Evolutionary conservation across 2,329 filamentous ascomycete species (phyloP).

Genomic region (Beauveria asiatica): DNA sequence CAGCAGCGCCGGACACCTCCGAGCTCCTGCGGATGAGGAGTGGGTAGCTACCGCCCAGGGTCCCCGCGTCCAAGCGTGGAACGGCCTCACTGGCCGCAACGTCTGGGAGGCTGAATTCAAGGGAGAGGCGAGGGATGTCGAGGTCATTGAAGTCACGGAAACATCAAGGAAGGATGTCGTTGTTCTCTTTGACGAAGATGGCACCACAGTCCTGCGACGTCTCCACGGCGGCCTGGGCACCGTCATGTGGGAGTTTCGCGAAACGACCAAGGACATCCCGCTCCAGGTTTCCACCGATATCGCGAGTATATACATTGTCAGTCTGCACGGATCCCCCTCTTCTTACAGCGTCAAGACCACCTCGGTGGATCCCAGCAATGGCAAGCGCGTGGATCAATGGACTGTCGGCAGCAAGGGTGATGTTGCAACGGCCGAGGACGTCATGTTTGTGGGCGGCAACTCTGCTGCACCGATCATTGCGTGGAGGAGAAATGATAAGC

Average conservation of each 20-base stretch:
- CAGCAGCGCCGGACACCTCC: slow-evolving; percentile 44
- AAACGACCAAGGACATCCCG: slow-evolving; percentile 59
- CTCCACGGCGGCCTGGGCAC: slow-evolving; percentile 65
- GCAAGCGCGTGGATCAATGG: slow-evolving; percentile 63
- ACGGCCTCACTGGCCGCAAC: slow-evolving; percentile 70
- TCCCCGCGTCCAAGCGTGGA: slow-evolving; percentile 68
- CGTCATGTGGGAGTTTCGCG: slow-evolving; percentile 70
- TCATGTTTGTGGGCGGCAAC: slow-evolving; percentile 69
- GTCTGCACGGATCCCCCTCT: slow-evolving; percentile 59
- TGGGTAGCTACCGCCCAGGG: slow-evolving; percentile 68
- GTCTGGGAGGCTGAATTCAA: slow-evolving; percentile 61
- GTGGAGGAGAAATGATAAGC: slow-evolving; percentile 61
- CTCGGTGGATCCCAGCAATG: slow-evolving; percentile 63
- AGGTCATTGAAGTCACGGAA: slow-evolving; percentile 66
- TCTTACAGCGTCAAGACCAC: slow-evolving; percentile 72
- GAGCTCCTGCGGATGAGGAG: slow-evolving; percentile 70
- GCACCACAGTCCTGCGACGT: slow-evolving; percentile 54
- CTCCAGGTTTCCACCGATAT: slow-evolving; percentile 67
- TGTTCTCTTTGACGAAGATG: slow-evolving; percentile 54
- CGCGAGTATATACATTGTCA: slow-evolving; percentile 66
- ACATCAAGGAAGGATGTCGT: slow-evolving; percentile 60
- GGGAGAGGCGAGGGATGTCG: slow-evolving; percentile 58
- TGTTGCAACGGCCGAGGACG: slow-evolving; percentile 52
- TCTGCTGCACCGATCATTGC: slow-evolving; percentile 66
- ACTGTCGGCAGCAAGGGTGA: slow-evolving; percentile 67